phyloP scores from a whole-genome alignment of 2,329 filamentous ascomycete genomes.

The Pseudocercospora fuligena region DNA sequence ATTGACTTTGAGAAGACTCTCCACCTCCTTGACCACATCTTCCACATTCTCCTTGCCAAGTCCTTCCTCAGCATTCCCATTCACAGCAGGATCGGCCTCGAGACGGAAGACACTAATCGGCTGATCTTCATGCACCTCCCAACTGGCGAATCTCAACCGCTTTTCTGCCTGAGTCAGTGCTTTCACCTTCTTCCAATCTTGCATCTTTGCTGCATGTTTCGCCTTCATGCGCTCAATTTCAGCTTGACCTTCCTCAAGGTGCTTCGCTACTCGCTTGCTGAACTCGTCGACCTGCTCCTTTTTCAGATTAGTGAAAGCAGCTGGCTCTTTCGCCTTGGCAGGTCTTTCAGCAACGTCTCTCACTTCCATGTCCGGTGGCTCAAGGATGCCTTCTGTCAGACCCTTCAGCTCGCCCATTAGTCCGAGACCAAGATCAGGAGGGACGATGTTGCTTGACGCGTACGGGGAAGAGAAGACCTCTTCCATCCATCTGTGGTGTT shows the following conservation, averaged over 20 bases:
- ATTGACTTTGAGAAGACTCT: slow-evolving; percentile 70
- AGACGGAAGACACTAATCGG: slow-evolving; percentile 48
- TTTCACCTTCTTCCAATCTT: slow-evolving; percentile 72
- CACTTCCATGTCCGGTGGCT: slow-evolving; percentile 54
- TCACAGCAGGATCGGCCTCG: slow-evolving; percentile 53
- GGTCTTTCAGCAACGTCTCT: slow-evolving; percentile 38
- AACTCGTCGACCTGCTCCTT: slow-evolving; percentile 82
- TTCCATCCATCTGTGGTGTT: slow-evolving; percentile 99
- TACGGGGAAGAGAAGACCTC: slow-evolving; percentile 93
- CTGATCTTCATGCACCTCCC: slow-evolving; percentile 46
- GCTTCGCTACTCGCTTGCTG: slow-evolving; percentile 73
- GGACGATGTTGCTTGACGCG: slow-evolving; percentile 79
- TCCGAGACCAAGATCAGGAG: slow-evolving; percentile 84
- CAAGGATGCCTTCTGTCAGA: slow-evolving; percentile 84
- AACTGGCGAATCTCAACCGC: slow-evolving; percentile 69
- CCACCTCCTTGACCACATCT: slow-evolving; percentile 75
- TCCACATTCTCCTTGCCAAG: slow-evolving; percentile 63
- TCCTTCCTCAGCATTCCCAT: slow-evolving; percentile 36
- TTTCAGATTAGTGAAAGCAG: slow-evolving; percentile 69
- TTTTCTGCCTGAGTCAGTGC: slow-evolving; percentile 75
- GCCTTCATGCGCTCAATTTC: slow-evolving; percentile 86
- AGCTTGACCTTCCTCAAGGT: slow-evolving; percentile 72
- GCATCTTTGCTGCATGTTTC: slow-evolving; percentile 76
- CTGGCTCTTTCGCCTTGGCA: slow-evolving; percentile 49
- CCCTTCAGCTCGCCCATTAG: slow-evolving; percentile 75